Percentiles rank a stretch among this genome's conserved stretches.
These are phyloP conservation scores for Xylariaceae sp. DNA, from an alignment of 2,329 filamentous ascomycete genomes.

Conservation along the genomic window DNA sequence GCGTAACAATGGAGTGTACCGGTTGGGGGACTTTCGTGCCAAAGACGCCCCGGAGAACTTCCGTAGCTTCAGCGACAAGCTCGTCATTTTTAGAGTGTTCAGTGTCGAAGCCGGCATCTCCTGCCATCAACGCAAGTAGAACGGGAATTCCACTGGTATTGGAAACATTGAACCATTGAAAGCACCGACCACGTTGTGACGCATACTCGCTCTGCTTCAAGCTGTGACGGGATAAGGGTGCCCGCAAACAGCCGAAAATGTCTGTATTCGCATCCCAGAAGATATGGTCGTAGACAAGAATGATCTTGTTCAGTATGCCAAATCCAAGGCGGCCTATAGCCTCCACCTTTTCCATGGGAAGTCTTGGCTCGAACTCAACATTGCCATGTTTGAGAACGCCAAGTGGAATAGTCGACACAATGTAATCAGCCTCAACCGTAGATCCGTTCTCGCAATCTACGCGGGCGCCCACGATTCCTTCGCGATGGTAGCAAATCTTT, in stretches of 20 bases:
- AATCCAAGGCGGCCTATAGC: constrained; percentile 84
- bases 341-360: constrained; percentile 82
- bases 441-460: constrained; percentile 77
- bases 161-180: constrained; percentile 95
- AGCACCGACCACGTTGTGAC: constrained; percentile 80
- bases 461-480: constrained; percentile 47
- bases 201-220: constrained; percentile 77
- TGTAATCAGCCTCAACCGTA: constrained; percentile 74
- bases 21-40: constrained; percentile 68
- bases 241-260: constrained; percentile 88
- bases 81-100: constrained; percentile 72
- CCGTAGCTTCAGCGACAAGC: constrained; percentile 76
- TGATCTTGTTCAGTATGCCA: constrained; percentile 91
- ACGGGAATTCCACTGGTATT: constrained; percentile 85
- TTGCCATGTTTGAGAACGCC: constrained; percentile 83
- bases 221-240: constrained; percentile 65
- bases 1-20: constrained; percentile 80
- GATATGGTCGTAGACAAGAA: constrained; percentile 79
- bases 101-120: constrained; percentile 85
- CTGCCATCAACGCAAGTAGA: constrained; percentile 90
- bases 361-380: constrained; percentile 80
- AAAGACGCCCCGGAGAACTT: constrained; percentile 74
- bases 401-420: constrained; percentile 87
- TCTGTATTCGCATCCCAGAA: constrained; percentile 91
- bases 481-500: constrained; percentile 61